Conservation (phyloP, 768 basidiomycete genomes). For the Russula olivacea region DNA sequence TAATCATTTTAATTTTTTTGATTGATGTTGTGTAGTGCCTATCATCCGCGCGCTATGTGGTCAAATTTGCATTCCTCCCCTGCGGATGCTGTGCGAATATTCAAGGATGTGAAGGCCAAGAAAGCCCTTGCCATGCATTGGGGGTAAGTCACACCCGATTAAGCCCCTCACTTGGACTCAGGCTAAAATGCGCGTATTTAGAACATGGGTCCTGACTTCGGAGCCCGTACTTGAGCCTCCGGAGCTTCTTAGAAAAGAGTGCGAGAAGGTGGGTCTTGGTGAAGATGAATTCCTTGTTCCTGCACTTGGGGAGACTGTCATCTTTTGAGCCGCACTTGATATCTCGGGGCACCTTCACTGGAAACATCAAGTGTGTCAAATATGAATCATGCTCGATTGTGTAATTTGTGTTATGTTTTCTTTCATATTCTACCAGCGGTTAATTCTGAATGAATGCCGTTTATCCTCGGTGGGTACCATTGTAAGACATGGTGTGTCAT, state of each 20-base stretch:
- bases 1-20: too few species aligned
- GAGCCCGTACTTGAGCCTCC: constrained; percentile 62
- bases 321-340: constrained; percentile 21
- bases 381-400: not conserved
- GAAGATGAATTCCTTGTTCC: constrained; percentile 50
- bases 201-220: constrained; percentile 48
- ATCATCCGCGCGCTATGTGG: constrained; percentile 49
- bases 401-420: not conserved
- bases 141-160: constrained; percentile 39
- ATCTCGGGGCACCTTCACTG: not conserved
- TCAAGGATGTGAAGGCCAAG: constrained; percentile 55
- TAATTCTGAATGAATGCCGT: too few species aligned
- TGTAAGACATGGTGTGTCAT: too few species aligned
- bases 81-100: constrained; percentile 60
- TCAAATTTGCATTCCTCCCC: constrained; percentile 61
- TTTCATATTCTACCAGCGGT: not conserved
- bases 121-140: constrained; percentile 66
- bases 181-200: constrained; percentile 24
- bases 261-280: constrained; percentile 43
- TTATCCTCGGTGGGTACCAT: too few species aligned
- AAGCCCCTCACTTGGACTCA: not conserved
- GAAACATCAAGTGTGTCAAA: not conserved
- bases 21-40: constrained; percentile 47
- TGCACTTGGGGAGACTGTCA: constrained; percentile 55
- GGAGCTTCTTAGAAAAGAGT: constrained; percentile 45